Evolutionary conservation across 371 early-diverging fungal genomes (phyloP), one percentile per base, ranked within the genome.

Genomic region (Actinomortierella wolfii): DNA sequence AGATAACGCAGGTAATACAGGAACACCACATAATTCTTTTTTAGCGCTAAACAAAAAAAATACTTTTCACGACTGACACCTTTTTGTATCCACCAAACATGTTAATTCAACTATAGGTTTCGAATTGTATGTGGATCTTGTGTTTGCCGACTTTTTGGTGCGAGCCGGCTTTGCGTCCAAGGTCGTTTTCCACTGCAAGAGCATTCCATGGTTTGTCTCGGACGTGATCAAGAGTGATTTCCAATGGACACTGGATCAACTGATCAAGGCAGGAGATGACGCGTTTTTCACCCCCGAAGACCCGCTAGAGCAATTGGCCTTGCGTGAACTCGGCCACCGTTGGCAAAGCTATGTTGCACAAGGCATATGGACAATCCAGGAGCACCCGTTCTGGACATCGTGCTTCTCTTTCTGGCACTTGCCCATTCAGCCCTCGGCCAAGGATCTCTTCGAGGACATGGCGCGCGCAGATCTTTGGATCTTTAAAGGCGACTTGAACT

Each of bases 401-500:
- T 92, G 92, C 42, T 86, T 87, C 51, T 67, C 95, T 0, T 95
- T 85, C 76, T 87, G 90, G 78, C 87, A 92, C 43, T 79, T 98
- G 57, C 81, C 81, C 0, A 78, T 76, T 0, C 64, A 76, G 9
- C 76, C 78, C 4, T 79, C 77, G 43, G 90, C 88, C 7, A 83
- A 86, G 11, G 83, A 82, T 5, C 73, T 94, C 6, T 93, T 82
- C 74, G 54, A 71, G 1, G 81, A 86, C 28, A 69, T 88, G 69
- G 51, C 83, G 14, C 64, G 79, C 25, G 79, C 92, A 3, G 80
- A 86, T 23, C 57, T 94, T 23, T 80, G 92, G 39, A 82, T 98
- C 17, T 97, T 94, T 73, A 98, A 98, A 76, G 98, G 98, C 29
- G 98, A 98, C 66, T 71, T 98, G 64, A 98, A 98, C 81, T 98